Evolutionary conservation across 2,329 filamentous ascomycete genomes (phyloP).

Genomic region (Dryadomyces sulphureus): DNA sequence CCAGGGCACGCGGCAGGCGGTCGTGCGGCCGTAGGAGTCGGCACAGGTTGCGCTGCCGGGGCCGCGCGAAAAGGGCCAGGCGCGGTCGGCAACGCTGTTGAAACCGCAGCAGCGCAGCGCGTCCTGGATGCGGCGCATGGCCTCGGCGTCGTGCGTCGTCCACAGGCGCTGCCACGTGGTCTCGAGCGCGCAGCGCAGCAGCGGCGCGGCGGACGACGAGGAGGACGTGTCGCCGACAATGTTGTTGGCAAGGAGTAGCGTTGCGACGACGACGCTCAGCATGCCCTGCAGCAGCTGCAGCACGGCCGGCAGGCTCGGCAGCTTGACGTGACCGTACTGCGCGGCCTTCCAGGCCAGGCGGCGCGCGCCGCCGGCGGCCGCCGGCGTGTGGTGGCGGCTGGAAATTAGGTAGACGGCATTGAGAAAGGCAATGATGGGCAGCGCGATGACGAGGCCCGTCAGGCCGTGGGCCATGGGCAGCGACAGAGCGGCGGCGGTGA

Average conservation of each 20-base stretch:
- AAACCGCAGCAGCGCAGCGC: constrained; percentile 53
- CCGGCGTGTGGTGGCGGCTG: not conserved
- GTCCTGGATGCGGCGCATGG: constrained; percentile 49
- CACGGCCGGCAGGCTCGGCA: not conserved
- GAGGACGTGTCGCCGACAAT: not conserved
- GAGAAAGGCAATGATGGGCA: constrained; percentile 5
- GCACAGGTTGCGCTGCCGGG: constrained; percentile 22
- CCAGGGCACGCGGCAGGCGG: constrained; percentile 41
- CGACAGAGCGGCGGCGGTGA: constrained; percentile 5
- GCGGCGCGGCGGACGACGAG: constrained; percentile 17
- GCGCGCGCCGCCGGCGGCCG: too few species aligned
- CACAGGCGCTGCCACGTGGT: constrained; percentile 41
- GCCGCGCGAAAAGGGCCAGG: constrained; percentile 41
- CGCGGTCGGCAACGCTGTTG: constrained; percentile 38
- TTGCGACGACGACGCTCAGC: constrained; percentile 27
- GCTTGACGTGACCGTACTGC: not conserved
- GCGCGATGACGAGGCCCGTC: constrained; percentile 4
- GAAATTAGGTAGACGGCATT: constrained; percentile 2
- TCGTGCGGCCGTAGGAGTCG: constrained; percentile 26
- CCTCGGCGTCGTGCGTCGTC: constrained; percentile 27
- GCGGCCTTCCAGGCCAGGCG: not conserved
- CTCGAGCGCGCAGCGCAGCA: constrained; percentile 37
- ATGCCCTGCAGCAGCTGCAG: constrained; percentile 13
- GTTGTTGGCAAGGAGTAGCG: constrained; percentile 22
- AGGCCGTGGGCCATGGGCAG: constrained; percentile 9